These are phyloP conservation scores for Basipetospora chlamydospora DNA, from an alignment of 2,329 filamentous ascomycete species.

Conservation along the genomic window DNA sequence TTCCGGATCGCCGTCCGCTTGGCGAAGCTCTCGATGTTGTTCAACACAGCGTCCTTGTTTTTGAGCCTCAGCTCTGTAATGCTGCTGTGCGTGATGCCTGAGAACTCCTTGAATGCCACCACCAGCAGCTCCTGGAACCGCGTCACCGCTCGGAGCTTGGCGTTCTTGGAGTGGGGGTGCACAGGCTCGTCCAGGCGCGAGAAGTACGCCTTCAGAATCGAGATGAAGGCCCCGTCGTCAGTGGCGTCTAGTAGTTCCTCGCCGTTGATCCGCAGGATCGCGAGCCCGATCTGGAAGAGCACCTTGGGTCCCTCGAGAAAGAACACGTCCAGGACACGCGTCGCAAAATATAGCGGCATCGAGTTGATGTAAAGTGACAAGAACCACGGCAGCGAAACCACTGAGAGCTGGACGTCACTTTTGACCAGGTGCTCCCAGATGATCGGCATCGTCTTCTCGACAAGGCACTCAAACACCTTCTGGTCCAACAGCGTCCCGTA, in stretches of 20 bases:
- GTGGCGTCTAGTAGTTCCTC: conserved; percentile 86
- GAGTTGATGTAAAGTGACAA: conserved; percentile 97
- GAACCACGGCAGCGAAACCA: conserved; percentile 96
- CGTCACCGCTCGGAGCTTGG: conserved; percentile 85
- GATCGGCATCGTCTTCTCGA: conserved; percentile 98
- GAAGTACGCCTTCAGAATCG: conserved; percentile 89
- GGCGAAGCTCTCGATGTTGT: conserved; percentile 93
- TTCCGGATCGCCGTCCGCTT: conserved; percentile 95
- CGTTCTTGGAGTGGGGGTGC: conserved; percentile 88
- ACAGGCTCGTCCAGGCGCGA: conserved; percentile 86
- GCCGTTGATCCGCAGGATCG: conserved; percentile 93
- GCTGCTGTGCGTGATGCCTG: conserved; percentile 83
- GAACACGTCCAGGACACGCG: conserved; percentile 91
- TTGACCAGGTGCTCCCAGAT: conserved; percentile 97
- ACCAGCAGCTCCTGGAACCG: conserved; percentile 98
- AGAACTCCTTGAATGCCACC: conserved; percentile 96
- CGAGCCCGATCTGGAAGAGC: conserved; percentile 87
- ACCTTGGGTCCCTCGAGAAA: conserved; percentile 97
- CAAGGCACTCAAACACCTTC: conserved; percentile 90
- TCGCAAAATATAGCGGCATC: conserved; percentile 96
- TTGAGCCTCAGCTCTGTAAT: conserved; percentile 80
- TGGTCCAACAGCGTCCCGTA: conserved; percentile 95
- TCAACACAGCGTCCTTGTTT: conserved; percentile 87
- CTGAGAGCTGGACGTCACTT: conserved; percentile 90
- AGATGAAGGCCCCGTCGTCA: conserved; percentile 94